Evolutionary conservation across 345 rosid species (phyloP).

Genomic region (Citrus maxima): DNA sequence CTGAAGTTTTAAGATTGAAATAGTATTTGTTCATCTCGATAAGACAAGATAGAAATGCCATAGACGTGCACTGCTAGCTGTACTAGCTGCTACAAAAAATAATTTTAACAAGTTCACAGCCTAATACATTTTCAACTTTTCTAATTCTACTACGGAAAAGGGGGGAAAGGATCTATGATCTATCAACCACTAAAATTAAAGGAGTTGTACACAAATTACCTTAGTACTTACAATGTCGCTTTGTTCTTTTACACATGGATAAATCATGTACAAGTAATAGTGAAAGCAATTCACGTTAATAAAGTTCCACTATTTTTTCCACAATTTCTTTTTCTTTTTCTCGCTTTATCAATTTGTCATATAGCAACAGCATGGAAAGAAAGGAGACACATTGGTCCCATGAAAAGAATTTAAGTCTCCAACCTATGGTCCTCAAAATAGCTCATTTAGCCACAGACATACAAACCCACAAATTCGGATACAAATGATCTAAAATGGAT

Average conservation of each 20-base stretch:
- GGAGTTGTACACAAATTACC: not conserved
- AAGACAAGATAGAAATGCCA: no score
- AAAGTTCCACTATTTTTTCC: constrained; percentile 8
- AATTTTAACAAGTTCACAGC: not conserved
- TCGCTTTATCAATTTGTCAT: constrained; percentile 11
- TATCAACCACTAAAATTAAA: not conserved
- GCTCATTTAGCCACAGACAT: constrained; percentile 23
- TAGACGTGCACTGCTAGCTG: no score
- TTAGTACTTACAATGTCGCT: not conserved
- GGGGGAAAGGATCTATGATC: not conserved
- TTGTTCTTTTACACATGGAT: not conserved
- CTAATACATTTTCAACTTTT: not conserved
- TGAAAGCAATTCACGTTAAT: not conserved
- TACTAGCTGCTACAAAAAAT: no score
- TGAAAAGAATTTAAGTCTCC: constrained; percentile 30
- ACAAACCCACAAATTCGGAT: constrained; percentile 22
- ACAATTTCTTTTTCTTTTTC: not conserved
- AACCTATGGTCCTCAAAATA: constrained; percentile 33
- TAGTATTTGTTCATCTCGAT: no score
- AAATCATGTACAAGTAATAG: not conserved
- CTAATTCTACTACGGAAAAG: not conserved
- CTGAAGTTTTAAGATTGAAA: no score
- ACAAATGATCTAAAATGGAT: constrained; percentile 10
- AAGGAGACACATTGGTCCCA: constrained; percentile 34
- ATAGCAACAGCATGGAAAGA: not conserved